Base-by-base conservation (phyloP, 345 rosid species). In the Lepidium aucheri region DNA sequence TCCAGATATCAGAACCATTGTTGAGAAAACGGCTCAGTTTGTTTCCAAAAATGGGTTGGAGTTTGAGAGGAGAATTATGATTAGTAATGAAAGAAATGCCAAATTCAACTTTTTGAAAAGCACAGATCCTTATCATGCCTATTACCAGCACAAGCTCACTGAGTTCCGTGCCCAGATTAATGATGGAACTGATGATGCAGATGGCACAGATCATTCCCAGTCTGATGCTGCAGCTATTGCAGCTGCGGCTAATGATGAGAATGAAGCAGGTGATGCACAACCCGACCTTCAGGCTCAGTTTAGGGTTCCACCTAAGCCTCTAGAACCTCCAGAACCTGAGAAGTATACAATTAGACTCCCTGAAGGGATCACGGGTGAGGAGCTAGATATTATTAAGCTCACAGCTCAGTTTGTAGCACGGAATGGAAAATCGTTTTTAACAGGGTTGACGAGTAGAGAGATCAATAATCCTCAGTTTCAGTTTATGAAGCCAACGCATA, bases 341-440 rank as follows among this genome's bases (percentile, higher is more conserved):
- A 90, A 86, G 73, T 88, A 88, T 72, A 88, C 93, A 4, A 85
- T 88, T 53, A 79, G 80, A 58, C 83, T 88, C 67, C 93, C 96
- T 54, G 91, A 83, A 70, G 93, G 93, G 45, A 88, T 85, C 32
- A 86, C 88, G 1, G 81, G 91, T 24, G 95, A 86, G 73, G 95
- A 90, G 72, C 83, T 90, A 56, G 97, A 88, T 75, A 83, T 84
- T 51, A 86, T 88, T 50, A 90, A 82, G 86, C 86, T 86, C 40
- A 90, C 97, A 0, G 93, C 95, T 0, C 97, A 90, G 82, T 88
- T 86, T 77, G 93, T 88, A 35, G 91, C 95, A 3, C 81, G 91
- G 32, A 91, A 91, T 76, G 97, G 97, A 59, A 80, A 81, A 62
- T 61, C 93, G 0, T 88, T 91, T 71, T 77, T 91, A 67, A 82